Evolutionary conservation across 164 flowering plant genomes (phyloP).

Genomic region (Vitis cinerea): DNA sequence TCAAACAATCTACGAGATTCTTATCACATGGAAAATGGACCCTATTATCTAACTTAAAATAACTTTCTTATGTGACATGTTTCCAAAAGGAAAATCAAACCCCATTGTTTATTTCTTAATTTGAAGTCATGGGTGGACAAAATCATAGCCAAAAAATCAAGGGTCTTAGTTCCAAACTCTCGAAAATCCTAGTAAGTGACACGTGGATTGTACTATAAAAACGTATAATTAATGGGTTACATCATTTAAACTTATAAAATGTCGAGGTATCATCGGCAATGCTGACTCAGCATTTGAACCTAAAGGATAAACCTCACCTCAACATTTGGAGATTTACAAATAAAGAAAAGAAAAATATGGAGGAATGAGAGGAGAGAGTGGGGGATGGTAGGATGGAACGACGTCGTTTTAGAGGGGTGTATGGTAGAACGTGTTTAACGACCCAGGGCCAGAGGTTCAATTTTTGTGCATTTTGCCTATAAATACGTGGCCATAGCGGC

Average conservation of each 20-base stretch:
- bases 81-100: no score
- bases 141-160: no score
- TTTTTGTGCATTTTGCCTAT: neutral
- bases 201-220: conserved; percentile 2
- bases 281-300: conserved; percentile 1
- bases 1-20: no score
- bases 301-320: conserved; percentile 9
- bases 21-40: no score
- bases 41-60: no score
- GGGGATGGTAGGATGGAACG: neutral
- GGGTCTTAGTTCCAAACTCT: neutral
- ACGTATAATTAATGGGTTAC: no score
- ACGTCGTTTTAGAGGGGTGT: neutral
- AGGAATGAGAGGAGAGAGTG: neutral
- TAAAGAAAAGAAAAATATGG: neutral
- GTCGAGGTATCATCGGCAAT: no score
- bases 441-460: no score
- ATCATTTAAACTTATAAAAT: neutral
- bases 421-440: no score
- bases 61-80: no score
- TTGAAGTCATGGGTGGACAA: no score
- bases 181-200: neutral
- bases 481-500: conserved; percentile 9
- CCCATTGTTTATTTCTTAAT: no score
- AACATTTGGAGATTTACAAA: neutral